Conservation (phyloP, 2,329 filamentous ascomycete species). For the Anthostomella pinea region DNA sequence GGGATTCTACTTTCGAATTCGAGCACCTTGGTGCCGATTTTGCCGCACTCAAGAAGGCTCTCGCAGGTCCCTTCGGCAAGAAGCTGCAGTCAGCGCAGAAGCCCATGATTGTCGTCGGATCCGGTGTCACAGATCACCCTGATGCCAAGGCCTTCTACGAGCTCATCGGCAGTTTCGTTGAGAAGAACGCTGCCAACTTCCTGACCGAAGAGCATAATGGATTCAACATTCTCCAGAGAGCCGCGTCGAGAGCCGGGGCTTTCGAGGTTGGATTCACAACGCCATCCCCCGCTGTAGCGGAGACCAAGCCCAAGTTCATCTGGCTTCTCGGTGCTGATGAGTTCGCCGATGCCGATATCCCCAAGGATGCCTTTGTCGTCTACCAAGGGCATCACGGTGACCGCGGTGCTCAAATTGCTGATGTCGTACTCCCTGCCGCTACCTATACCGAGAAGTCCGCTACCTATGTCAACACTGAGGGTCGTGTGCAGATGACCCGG, state of each 20-base stretch:
- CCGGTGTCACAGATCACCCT: slow-evolving; percentile 82
- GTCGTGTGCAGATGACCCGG: slow-evolving; percentile 89
- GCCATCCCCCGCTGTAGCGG: slow-evolving; percentile 75
- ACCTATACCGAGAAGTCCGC: slow-evolving; percentile 96
- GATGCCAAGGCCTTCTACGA: slow-evolving; percentile 95
- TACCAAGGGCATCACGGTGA: slow-evolving; percentile 99
- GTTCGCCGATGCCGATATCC: slow-evolving; percentile 78
- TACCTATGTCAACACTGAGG: slow-evolving; percentile 97
- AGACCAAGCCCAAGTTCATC: slow-evolving; percentile 88
- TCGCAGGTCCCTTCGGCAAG: slow-evolving; percentile 87
- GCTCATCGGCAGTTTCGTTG: slow-evolving; percentile 82
- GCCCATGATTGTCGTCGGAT: slow-evolving; percentile 96
- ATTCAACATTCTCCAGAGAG: slow-evolving; percentile 93
- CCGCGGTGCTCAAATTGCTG: slow-evolving; percentile 85
- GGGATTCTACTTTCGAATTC: slow-evolving; percentile 93
- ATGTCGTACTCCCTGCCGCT: slow-evolving; percentile 88
- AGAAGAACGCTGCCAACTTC: slow-evolving; percentile 90
- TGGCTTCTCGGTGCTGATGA: slow-evolving; percentile 97
- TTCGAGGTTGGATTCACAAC: slow-evolving; percentile 95
- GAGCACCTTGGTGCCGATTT: slow-evolving; percentile 82
- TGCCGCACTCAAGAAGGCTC: slow-evolving; percentile 76
- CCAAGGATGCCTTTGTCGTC: slow-evolving; percentile 92
- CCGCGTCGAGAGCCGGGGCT: slow-evolving; percentile 86
- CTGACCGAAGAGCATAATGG: slow-evolving; percentile 90
- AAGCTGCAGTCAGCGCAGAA: slow-evolving; percentile 83